These are phyloP conservation scores for Ramalina peruviana DNA, from an alignment of 495 filamentous ascomycete species.

Conservation along the genomic window DNA sequence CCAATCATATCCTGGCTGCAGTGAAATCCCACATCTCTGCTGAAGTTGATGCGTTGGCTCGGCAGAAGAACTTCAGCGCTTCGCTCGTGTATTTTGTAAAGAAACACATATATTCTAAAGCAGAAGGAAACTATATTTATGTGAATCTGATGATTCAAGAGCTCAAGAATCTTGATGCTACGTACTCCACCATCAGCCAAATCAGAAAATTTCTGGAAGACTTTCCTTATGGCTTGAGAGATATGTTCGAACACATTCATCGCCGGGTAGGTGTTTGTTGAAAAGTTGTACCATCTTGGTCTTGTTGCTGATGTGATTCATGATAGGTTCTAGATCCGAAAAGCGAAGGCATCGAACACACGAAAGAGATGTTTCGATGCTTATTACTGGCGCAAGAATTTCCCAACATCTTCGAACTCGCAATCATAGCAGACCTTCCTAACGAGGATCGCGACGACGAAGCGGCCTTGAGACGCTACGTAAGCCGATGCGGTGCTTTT, in stretches of 20 bases:
- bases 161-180: slow-evolving; percentile 9
- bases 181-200: neutral
- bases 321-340: slow-evolving; percentile 6
- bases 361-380: slow-evolving; percentile 9
- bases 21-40: slow-evolving; percentile 9
- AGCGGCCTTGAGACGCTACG: neutral
- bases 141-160: slow-evolving; percentile 7
- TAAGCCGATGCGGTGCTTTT: slow-evolving; percentile 9
- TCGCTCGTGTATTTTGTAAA: slow-evolving; percentile 7
- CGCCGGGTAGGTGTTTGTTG: neutral
- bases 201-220: slow-evolving; percentile 10
- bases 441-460: neutral
- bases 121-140: slow-evolving; percentile 12
- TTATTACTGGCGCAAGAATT: slow-evolving; percentile 3
- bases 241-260: slow-evolving; percentile 8
- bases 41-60: slow-evolving; percentile 4
- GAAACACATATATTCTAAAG: slow-evolving; percentile 4
- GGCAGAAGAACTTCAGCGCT: slow-evolving; percentile 1
- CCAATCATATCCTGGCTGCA: slow-evolving; percentile 2
- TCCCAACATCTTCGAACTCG: slow-evolving; percentile 6
- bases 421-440: slow-evolving; percentile 7
- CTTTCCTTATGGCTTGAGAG: slow-evolving; percentile 8
- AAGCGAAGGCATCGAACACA: slow-evolving; percentile 10
- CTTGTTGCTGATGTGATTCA: neutral
- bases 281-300: neutral